These are phyloP conservation scores for Medicago arabica DNA, from an alignment of 306 rosid species.

Conservation along the genomic window DNA sequence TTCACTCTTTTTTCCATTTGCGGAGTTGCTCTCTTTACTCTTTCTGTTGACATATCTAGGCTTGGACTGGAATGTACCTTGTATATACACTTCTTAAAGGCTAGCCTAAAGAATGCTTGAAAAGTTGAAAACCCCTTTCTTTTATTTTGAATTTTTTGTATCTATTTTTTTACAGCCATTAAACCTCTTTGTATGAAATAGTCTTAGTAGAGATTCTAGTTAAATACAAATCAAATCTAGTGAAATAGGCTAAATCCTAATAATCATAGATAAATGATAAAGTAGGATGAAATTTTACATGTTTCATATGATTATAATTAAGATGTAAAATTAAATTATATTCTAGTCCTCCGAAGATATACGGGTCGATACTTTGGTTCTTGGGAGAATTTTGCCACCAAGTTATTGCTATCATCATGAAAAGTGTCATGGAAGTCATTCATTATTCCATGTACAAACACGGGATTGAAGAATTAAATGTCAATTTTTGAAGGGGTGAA, in stretches of 20 bases:
- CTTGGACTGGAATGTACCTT: not conserved
- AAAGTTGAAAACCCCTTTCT: conserved; percentile 18
- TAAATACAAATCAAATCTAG: conserved; percentile 14
- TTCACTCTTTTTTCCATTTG: not conserved
- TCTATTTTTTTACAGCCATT: conserved; percentile 7
- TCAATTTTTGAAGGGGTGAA: not conserved
- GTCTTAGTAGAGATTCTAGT: not conserved
- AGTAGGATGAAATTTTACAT: not conserved
- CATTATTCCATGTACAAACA: not conserved
- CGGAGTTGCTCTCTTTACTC: not conserved
- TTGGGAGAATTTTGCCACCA: not conserved
- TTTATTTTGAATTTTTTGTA: not conserved
- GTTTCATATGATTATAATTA: conserved; percentile 5
- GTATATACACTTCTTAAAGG: not conserved
- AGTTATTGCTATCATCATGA: not conserved
- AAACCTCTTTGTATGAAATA: not conserved
- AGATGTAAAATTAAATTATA: not conserved
- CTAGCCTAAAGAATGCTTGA: not conserved
- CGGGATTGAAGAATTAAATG: conserved; percentile 4
- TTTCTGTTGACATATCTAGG: not conserved
- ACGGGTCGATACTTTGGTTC: not conserved
- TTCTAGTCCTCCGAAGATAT: not conserved
- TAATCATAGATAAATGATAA: not conserved
- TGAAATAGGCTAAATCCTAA: conserved; percentile 7
- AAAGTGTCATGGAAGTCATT: not conserved